Evolutionary conservation across 805 yeast species (phyloP), one percentile per base, ranked within the genome.

Genomic region (Kodamaea kaohsiungensis): DNA sequence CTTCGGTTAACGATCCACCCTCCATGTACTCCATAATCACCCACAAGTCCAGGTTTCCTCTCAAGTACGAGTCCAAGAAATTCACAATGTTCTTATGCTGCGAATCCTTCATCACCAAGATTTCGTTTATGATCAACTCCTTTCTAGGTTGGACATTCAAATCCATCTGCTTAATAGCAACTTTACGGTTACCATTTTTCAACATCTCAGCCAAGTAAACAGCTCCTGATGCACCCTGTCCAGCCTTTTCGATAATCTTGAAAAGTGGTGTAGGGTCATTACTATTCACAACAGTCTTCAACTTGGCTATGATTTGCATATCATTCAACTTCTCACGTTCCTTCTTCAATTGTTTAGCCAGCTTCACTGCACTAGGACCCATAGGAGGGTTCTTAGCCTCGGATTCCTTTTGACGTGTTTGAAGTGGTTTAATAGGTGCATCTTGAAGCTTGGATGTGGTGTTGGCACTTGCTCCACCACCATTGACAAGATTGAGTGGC

Each of bases 1-100:
- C 89, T 73, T 95, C 99, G 0, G 98, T 95, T 61, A 95, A 76
- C 3, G 97, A 89, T 1, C 99, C 99, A 52, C 99, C 99, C 73
- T 96, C 98, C 99, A 95, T 95, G 69, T 86, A 96, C 71, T 95
- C 99, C 99, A 95, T 95, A 33, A 96, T 89, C n/a, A 95, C 99
- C 97, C 98, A 93, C 56, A 95, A 77, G 65, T 95, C 98, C 55
- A 83, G 80, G 48, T 80, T 77, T 3, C 91, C 90, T 52, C 91
- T 80, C 58, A 93, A 73, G 65, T 90, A 96, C 0, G 97, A 91
- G 66, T 93, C 98, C 56, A 95, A 73, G 71, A 90, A 95, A 68
- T 93, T 95, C 55, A 95, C 99, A 71, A 95, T 95, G 68, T 95
- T 95, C 57, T 88, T 87, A 72, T 95, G 98, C 59, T 89, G 92